phyloP scores from a whole-genome alignment of 1,139 yeast species.

The Scheffersomyces stambukii region DNA sequence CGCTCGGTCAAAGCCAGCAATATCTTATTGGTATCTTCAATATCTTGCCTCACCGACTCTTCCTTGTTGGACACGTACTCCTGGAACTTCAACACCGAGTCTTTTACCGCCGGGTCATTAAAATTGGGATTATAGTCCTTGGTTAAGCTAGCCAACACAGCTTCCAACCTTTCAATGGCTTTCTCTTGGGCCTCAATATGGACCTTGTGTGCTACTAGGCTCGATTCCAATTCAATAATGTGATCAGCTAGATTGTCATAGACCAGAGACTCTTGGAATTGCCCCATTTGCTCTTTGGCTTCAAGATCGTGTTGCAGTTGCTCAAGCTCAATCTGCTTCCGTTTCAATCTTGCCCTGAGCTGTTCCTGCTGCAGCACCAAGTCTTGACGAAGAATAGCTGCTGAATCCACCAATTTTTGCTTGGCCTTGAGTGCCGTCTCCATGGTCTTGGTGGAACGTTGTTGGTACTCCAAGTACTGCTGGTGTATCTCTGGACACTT shows the following conservation, averaged over 20 bases:
- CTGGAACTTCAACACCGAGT: conserved; percentile 59
- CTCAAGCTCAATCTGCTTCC: conserved; percentile 11
- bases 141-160: conserved; percentile 42
- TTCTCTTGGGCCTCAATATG: conserved; percentile 12
- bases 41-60: conserved; percentile 10
- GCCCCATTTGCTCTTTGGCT: conserved; percentile 1
- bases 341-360: conserved; percentile 17
- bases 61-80: conserved; percentile 45
- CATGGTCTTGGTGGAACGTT: conserved; percentile 16
- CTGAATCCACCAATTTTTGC: conserved; percentile 21
- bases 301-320: conserved; percentile 10
- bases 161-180: conserved; percentile 32
- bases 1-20: conserved; percentile 11
- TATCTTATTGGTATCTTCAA: conserved; percentile 9
- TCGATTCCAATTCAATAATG: conserved; percentile 10
- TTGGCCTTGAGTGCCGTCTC: conserved; percentile 25
- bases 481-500: conserved; percentile 48
- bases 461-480: conserved; percentile 22
- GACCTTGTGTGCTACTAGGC: conserved; percentile 7
- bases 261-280: conserved; percentile 12
- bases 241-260: conserved; percentile 17
- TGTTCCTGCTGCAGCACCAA: conserved; percentile 21
- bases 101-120: conserved; percentile 84
- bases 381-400: conserved; percentile 16
- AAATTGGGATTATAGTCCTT: conserved; percentile 79